A percentile compares a stretch with the other conserved stretches of the same genome.
These are phyloP conservation scores for Phaeolepiota aurea DNA, from an alignment of 768 basidiomycete genomes.

Conservation along the genomic window DNA sequence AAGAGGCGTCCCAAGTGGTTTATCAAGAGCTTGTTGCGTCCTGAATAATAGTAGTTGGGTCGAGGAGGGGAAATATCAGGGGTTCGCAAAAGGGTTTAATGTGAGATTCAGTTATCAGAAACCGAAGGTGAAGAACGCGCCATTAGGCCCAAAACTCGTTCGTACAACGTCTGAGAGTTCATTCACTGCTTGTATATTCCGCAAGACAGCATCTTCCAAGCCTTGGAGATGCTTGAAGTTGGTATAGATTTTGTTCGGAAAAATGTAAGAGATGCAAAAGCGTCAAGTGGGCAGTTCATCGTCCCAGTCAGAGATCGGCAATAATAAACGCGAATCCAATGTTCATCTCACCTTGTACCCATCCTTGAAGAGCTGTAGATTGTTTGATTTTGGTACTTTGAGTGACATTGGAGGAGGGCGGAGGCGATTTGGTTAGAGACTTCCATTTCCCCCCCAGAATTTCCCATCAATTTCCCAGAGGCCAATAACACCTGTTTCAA, in stretches of 20 bases:
- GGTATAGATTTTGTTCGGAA: conserved; percentile 3
- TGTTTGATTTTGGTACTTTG: conserved; percentile 87
- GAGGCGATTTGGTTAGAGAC: no score
- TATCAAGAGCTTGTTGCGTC: conserved; percentile 95
- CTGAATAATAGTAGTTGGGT: conserved; percentile 27
- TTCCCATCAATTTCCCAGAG: no score
- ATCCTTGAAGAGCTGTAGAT: conserved; percentile 92
- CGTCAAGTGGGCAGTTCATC: no score
- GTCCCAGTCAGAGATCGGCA: conserved; percentile 4
- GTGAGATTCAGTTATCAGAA: neutral
- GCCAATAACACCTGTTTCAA: no score
- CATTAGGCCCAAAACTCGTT: conserved; percentile 95
- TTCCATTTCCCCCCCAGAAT: no score
- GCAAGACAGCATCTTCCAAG: conserved; percentile 92
- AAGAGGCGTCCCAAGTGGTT: conserved; percentile 95
- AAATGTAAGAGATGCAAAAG: neutral
- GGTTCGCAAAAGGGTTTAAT: no score
- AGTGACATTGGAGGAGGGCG: conserved; percentile 59
- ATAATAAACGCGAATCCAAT: neutral
- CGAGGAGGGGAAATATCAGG: no score
- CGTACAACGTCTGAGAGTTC: conserved; percentile 93
- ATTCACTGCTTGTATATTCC: conserved; percentile 93
- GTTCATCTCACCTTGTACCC: conserved; percentile 77
- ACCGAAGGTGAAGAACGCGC: conserved; percentile 34
- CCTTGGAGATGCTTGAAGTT: conserved; percentile 60